phyloP scores from a whole-genome alignment of 169 alveolate genomes.

The Plasmodium inui region DNA sequence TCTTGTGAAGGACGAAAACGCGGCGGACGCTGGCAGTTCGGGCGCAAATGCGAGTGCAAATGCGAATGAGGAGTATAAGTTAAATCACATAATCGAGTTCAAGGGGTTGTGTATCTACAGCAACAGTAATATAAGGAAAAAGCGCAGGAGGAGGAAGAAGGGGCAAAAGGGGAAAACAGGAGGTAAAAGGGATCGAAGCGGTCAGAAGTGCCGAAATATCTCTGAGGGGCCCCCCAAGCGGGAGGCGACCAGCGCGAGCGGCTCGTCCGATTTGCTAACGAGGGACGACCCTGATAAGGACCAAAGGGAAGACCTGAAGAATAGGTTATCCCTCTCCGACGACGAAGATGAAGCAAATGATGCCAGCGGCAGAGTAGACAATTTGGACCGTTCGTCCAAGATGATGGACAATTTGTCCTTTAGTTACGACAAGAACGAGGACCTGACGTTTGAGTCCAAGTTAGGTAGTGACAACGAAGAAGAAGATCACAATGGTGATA shows the following conservation, averaged over 20 bases:
- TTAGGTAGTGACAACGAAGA: not conserved
- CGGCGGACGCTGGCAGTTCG: slow-evolving; percentile 4
- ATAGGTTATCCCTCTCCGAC: not conserved
- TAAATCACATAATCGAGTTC: slow-evolving; percentile 74
- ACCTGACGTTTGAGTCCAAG: not conserved
- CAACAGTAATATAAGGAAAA: slow-evolving; percentile 39
- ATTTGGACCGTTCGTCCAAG: not conserved
- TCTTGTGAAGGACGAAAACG: slow-evolving; percentile 25
- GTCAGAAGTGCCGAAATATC: not conserved
- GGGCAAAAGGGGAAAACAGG: slow-evolving; percentile 7
- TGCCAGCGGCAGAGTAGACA: not conserved
- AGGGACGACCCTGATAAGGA: not conserved
- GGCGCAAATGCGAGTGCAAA: slow-evolving; percentile 6
- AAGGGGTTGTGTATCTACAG: slow-evolving; percentile 75
- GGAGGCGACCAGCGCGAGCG: not conserved
- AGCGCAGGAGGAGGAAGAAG: slow-evolving; percentile 17
- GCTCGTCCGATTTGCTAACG: not conserved
- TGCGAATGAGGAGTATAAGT: slow-evolving; percentile 26
- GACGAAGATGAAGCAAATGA: not conserved
- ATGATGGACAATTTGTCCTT: not conserved
- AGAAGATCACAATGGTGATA: slow-evolving; percentile 6
- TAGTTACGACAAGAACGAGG: not conserved
- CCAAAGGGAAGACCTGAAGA: not conserved
- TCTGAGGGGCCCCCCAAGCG: not conserved
- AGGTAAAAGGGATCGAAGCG: not conserved